Percentiles rank a stretch among this genome's conserved stretches.
phyloP scores from a whole-genome alignment of 306 rosid genomes.

The Glycine tomentella region DNA sequence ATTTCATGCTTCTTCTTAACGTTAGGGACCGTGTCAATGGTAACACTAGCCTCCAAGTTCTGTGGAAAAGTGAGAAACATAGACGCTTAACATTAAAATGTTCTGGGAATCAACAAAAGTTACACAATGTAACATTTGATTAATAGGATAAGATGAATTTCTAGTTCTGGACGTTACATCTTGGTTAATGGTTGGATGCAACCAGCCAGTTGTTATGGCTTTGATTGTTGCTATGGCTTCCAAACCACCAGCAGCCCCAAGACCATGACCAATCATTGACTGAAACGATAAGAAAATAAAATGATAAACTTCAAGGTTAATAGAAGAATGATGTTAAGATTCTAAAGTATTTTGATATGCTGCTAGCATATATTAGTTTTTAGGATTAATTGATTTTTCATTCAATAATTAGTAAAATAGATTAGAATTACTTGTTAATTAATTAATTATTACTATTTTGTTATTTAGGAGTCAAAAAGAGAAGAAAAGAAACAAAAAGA shows the following conservation, averaged over 20 bases:
- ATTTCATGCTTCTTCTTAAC: slow-evolving; percentile 76
- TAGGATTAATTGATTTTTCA: no score
- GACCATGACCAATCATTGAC: slow-evolving; percentile 85
- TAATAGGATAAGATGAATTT: neutral
- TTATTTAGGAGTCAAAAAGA: no score
- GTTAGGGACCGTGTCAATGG: slow-evolving; percentile 74
- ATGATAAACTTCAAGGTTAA: slow-evolving; percentile 17
- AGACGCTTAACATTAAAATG: neutral
- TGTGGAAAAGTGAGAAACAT: slow-evolving; percentile 26
- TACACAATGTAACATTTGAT: neutral
- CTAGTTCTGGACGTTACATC: slow-evolving; percentile 46
- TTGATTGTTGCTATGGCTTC: slow-evolving; percentile 81
- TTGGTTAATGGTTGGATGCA: slow-evolving; percentile 84
- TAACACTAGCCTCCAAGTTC: slow-evolving; percentile 72
- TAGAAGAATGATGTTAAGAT: neutral
- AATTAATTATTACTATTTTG: no score
- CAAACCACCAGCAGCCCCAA: slow-evolving; percentile 83
- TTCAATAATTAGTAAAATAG: no score
- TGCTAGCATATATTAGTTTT: no score
- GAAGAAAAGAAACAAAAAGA: no score
- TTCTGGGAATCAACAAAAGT: neutral
- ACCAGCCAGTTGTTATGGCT: slow-evolving; percentile 77
- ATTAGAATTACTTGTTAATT: no score
- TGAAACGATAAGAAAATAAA: slow-evolving; percentile 30
- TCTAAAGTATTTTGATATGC: slow-evolving; percentile 10